Evolutionary conservation across 805 yeast species (phyloP), one percentile per base, ranked within the genome.

Genomic region (Wickerhamomyces rabaulensis): DNA sequence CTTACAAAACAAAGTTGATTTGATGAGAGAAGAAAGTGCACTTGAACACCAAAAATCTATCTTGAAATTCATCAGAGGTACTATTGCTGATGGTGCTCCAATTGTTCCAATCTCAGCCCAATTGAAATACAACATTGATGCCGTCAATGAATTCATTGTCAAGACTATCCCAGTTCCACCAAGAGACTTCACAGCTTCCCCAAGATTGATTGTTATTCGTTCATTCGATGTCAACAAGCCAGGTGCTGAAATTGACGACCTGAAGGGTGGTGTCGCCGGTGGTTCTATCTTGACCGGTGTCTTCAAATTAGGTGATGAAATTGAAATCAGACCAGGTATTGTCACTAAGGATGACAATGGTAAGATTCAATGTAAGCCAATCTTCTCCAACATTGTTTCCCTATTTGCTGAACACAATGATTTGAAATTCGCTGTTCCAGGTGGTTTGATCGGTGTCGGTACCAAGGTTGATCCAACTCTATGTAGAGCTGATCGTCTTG

Each of bases 231-330:
- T 94, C 55, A 94, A 94, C 75, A 91, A 89, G 72, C 99, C 99
- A 50, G 99, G 99, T 74, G 83, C 97, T 39, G 97, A 91, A 71
- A 88, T 95, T 57, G 91, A 86, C 56, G 98, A 92, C 61, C 79
- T 94, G 67, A 91, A 91, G 74, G 99, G 99, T 63, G 99, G 99
- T 82, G 98, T 94, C 66, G 99, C 99, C 40, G 99, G 99, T 76
- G 99, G 99, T 58, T 89, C 97, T 45, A 92, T 94, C 61, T 78
- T 94, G 65, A 89, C 83, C 50, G 99, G 99, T 79, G 99, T 94
- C 42, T 88, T 94, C 76, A 85, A 87, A 67, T 77, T 94, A 54
- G 98, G 97, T 52, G 99, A 94, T 66, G 98, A 94, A 75, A 92
- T 94, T 63, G 99, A 94, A 75, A 91, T 94, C 65, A 81, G 99